Evolutionary conservation across 805 yeast species (phyloP).

Genomic region (Candida bentonensis): DNA sequence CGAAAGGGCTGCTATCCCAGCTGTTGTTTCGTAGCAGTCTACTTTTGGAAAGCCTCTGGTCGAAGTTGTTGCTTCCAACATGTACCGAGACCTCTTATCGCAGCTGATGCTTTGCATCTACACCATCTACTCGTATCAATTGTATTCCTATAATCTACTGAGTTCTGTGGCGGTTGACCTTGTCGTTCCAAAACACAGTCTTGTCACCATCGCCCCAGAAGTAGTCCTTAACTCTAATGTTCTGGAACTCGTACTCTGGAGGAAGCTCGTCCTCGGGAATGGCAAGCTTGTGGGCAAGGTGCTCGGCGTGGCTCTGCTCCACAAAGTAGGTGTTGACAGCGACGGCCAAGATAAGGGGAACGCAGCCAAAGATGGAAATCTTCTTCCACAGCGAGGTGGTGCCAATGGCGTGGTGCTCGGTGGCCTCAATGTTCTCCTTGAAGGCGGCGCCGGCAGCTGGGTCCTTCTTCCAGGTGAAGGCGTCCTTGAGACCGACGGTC

Average conservation of each 20-base stretch:
- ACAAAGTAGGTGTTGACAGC: slow-evolving; percentile 69
- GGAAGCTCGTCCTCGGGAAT: slow-evolving; percentile 90
- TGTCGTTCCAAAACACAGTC: slow-evolving; percentile 93
- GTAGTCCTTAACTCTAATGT: slow-evolving; percentile 72
- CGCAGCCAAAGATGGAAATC: slow-evolving; percentile 62
- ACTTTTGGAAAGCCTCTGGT: no score
- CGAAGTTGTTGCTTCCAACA: no score
- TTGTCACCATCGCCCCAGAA: slow-evolving; percentile 99
- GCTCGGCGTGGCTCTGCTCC: slow-evolving; percentile 83
- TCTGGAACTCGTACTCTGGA: slow-evolving; percentile 76
- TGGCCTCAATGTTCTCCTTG: slow-evolving; percentile 44
- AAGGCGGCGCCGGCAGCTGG: slow-evolving; percentile 61
- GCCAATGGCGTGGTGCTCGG: slow-evolving; percentile 64
- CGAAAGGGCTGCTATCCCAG: no score
- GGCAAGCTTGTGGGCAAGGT: slow-evolving; percentile 41
- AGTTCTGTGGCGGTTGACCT: slow-evolving; percentile 63
- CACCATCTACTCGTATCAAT: no score
- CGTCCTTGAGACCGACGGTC: slow-evolving; percentile 5
- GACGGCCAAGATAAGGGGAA: slow-evolving; percentile 66
- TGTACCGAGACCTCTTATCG: no score
- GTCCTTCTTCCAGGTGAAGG: slow-evolving; percentile 20
- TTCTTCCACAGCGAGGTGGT: slow-evolving; percentile 78
- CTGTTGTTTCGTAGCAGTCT: no score
- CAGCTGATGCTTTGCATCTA: no score
- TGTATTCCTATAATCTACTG: no score